A percentile compares a stretch with the other conserved stretches of the same genome.
Evolutionary conservation across 306 rosid genomes (phyloP).

Genomic region (Malus sieversii): DNA sequence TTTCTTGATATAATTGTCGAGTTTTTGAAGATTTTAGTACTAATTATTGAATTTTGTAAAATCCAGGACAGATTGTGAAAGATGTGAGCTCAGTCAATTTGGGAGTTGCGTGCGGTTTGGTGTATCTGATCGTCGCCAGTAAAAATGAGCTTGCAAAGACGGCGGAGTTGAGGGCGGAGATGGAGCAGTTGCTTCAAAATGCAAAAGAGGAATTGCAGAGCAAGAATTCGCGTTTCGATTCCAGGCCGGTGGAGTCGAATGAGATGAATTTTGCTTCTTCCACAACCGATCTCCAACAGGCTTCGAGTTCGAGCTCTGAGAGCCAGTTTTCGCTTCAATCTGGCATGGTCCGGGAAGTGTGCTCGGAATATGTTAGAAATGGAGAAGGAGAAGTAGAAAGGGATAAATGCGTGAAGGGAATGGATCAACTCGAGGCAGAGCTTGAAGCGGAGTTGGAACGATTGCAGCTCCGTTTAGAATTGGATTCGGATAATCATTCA

Average conservation of each 20-base stretch:
- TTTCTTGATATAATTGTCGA: background rate
- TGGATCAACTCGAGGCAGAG: constrained; percentile 63
- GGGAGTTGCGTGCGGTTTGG: constrained; percentile 72
- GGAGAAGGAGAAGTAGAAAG: constrained; percentile 27
- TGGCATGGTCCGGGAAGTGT: constrained; percentile 14
- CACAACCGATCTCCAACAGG: constrained; percentile 38
- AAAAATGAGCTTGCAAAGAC: constrained; percentile 62
- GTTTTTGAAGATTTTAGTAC: background rate
- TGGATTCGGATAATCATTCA: constrained; percentile 42
- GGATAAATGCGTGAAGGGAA: constrained; percentile 39
- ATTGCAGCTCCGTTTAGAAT: constrained; percentile 65
- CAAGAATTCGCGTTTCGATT: constrained; percentile 15
- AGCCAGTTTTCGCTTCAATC: constrained; percentile 36
- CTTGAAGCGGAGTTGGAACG: constrained; percentile 68
- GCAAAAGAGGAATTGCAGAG: constrained; percentile 42
- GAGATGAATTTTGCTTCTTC: constrained; percentile 34
- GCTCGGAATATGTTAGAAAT: constrained; percentile 11
- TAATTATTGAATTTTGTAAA: background rate
- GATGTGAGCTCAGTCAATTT: constrained; percentile 53
- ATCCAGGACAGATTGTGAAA: constrained; percentile 36
- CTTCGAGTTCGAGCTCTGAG: constrained; percentile 32
- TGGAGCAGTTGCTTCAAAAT: constrained; percentile 65
- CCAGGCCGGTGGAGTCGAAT: constrained; percentile 24
- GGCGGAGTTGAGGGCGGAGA: constrained; percentile 60
- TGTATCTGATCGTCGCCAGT: constrained; percentile 55